Base-by-base conservation (phyloP, 2,329 filamentous ascomycete genomes). In the Bipolaris sorokiniana region DNA sequence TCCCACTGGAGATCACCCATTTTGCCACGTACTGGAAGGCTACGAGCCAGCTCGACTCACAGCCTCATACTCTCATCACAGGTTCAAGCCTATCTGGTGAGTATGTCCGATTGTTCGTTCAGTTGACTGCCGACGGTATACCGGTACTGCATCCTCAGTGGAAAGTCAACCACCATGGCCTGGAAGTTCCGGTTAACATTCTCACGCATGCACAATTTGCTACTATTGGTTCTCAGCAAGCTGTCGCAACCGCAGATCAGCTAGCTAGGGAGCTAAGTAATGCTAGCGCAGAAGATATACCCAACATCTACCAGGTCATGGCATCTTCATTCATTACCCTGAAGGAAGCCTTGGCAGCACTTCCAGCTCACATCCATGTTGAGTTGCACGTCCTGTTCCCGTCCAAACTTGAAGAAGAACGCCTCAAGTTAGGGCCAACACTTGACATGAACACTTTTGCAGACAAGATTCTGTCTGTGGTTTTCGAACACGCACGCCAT, bases 21-120 rank as follows among this genome's bases (percentile, higher is more conserved):
- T 99, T 98, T 68, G 95, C 96, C 62, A 98, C 95, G 0, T 99
- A 99, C 77, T 99, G 95, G 95, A 99, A 98, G 77, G 94, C 94
- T 0, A 99, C 95, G 1, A 97, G 92, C 70, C 92, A 97, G 67
- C 85, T 95, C 46, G 92, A 97, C 73, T 88, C 91, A 48, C 90
- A 92, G 45, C 89, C 90, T 22, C 95, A 86, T 71, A 91, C 92
- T 22, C 86, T 98, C 22, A 91, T 99, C 16, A 98, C 94, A 0
- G 95, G 94, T 0, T 98, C 94, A 9, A 98, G 94, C 78, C 78
- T 99, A 53, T 96, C 92, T 2, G 95, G 95, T n/a, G 91, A 98
- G 70, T 98, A 98, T 75, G 88, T 97, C 22, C 87, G 93, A 54
- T 80, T 99, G 7, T 96, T 92, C 71, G 90, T 98, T 22, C 95